Base-by-base conservation (phyloP, 2,329 filamentous ascomycete genomes). In the Trichocomaceae sp. region DNA sequence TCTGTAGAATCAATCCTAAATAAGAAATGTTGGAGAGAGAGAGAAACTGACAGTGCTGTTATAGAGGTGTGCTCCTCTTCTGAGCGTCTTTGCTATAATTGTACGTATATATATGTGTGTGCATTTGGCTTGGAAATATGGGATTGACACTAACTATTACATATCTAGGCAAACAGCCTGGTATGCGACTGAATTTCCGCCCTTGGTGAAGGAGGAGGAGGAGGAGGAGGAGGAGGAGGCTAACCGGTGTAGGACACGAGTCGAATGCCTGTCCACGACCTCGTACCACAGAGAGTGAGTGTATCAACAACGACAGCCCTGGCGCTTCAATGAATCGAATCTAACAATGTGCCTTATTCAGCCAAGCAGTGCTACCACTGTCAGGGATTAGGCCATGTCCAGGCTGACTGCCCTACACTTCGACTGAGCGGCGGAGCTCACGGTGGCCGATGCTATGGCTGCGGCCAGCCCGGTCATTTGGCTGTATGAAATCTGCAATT, bases 321-420 rank as follows among this genome's bases (percentile, higher is more conserved):
- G n/a, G 26, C n/a, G n/a, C n/a, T 22, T 15, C 19, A 19, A 39
- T 15, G 19, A 19, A 39, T 2, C 2, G 8, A 41, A 42, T 37
- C 58, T 64, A 37, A 58, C 53, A 45, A 33, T n/a, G n/a, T n/a
- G n/a, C n/a, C 42, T 13, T 39, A 15, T 52, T 5, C 50, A 85
- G 90, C 90, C 52, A 99, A 99, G 85, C 93, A 99, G 81, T 99
- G 93, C 84, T 99, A 99, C 75, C 93, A 97, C 79, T 99, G 93
- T 82, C 93, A 97, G 80, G 93, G 93, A 57, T 83, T 97, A 59
- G 93, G 93, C 63, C 93, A 99, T 72, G 93, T 99, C 67, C 93
- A 99, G 80, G 93, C 93, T 64, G 93, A 99, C 75, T 99, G 93
- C 83, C 93, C 93, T 67, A 97, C 93, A 59, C 83, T 99, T 61